Percentiles rank a stretch among this genome's conserved stretches.
phyloP scores from a whole-genome alignment of 306 rosid species.

The Corylus heterophylla region DNA sequence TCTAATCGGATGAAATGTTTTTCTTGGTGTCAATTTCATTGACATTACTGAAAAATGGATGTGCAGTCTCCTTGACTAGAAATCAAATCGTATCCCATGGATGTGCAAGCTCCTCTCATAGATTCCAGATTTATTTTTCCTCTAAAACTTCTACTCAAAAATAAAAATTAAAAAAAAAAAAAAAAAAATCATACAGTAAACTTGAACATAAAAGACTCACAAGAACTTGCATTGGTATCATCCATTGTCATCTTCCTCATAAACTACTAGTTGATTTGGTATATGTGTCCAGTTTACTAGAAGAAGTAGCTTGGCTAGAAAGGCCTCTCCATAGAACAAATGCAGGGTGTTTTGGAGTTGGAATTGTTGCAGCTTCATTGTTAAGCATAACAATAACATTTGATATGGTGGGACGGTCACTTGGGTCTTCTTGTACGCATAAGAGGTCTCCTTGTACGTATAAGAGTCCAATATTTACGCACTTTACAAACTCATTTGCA shows the following conservation, averaged over 20 bases:
- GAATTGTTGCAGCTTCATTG: constrained; percentile 30
- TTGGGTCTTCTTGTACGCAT: constrained; percentile 57
- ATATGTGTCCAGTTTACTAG: constrained; percentile 24
- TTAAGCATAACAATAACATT: constrained; percentile 44
- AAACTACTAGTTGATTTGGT: constrained; percentile 20
- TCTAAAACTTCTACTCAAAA: too few species aligned
- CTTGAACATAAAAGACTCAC: too few species aligned
- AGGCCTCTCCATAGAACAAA: constrained; percentile 27
- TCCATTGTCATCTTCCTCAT: constrained; percentile 18
- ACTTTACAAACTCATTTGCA: constrained; percentile 31
- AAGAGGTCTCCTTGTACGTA: too few species aligned
- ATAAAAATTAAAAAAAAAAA: too few species aligned
- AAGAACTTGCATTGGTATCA: neutral
- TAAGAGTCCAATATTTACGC: constrained; percentile 43
- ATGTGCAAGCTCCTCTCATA: too few species aligned
- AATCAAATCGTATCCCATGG: too few species aligned
- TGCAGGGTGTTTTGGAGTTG: constrained; percentile 45
- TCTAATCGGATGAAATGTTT: too few species aligned
- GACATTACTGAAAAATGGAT: too few species aligned
- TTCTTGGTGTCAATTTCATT: too few species aligned
- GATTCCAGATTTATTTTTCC: too few species aligned
- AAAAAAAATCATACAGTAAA: too few species aligned
- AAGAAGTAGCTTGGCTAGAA: constrained; percentile 36
- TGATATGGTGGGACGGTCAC: constrained; percentile 52
- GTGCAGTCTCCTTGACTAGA: too few species aligned